Percentiles rank a stretch among this genome's conserved stretches.
Evolutionary conservation across 1,139 yeast species (phyloP).

Genomic region (Sugiyamaella sp.): DNA sequence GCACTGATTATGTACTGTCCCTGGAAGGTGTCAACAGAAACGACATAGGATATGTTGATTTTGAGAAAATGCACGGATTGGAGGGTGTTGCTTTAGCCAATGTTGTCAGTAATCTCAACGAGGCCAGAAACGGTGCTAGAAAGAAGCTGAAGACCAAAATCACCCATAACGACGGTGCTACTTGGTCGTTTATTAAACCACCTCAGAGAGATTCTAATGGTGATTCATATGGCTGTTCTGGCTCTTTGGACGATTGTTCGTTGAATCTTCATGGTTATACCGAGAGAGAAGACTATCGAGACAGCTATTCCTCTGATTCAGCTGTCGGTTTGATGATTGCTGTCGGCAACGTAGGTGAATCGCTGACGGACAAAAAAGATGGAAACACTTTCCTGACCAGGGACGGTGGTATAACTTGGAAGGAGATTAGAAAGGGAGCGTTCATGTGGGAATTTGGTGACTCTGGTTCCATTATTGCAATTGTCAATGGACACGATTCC

Average conservation of each 20-base stretch:
- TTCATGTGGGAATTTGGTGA: constrained; percentile 97
- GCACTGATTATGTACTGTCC: constrained; percentile 82
- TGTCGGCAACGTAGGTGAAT: constrained; percentile 85
- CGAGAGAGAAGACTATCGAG: constrained; percentile 80
- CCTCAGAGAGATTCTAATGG: constrained; percentile 69
- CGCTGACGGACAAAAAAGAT: constrained; percentile 51
- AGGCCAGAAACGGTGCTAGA: constrained; percentile 44
- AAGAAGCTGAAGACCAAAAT: constrained; percentile 71
- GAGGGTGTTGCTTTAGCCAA: constrained; percentile 86
- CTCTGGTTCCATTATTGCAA: constrained; percentile 80
- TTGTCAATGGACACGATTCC: constrained; percentile 60
- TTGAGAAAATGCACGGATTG: constrained; percentile 79
- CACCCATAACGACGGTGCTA: constrained; percentile 91
- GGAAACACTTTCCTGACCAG: constrained; percentile 73
- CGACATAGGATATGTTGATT: constrained; percentile 77
- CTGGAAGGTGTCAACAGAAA: constrained; percentile 79
- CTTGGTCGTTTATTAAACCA: constrained; percentile 73
- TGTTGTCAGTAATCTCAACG: constrained; percentile 58
- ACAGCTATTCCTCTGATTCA: constrained; percentile 83
- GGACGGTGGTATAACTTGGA: constrained; percentile 94
- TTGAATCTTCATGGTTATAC: constrained; percentile 90
- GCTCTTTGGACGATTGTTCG: constrained; percentile 62
- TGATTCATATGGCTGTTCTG: constrained; percentile 55
- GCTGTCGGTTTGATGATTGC: constrained; percentile 88
- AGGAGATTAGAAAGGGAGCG: constrained; percentile 69